phyloP scores from a whole-genome alignment of 2,329 filamentous ascomycete genomes.

The Exophiala spinifera region DNA sequence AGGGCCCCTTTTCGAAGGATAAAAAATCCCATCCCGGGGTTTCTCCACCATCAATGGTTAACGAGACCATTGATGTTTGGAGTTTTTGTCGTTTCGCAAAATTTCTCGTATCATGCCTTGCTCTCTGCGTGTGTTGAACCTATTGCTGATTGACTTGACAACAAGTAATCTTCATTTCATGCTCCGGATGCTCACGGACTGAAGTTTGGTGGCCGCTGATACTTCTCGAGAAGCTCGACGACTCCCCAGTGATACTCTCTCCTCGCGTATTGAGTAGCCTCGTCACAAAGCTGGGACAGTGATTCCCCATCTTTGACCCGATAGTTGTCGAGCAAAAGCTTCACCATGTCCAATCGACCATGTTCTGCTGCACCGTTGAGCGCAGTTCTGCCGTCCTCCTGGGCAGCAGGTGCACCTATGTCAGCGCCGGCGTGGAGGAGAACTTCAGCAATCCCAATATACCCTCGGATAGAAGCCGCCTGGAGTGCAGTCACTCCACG shows the following conservation, averaged over 20 bases:
- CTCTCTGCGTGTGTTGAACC: too few relatives aligned
- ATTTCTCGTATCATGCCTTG: too few relatives aligned
- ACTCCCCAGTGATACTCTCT: slow-evolving; percentile 10
- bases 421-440: slow-evolving; percentile 30
- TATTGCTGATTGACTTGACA: too few relatives aligned
- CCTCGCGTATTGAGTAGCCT: slow-evolving; percentile 5
- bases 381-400: slow-evolving; percentile 30
- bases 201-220: slow-evolving; percentile 2
- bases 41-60: too few relatives aligned
- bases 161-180: too few relatives aligned
- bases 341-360: slow-evolving; percentile 14
- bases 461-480: slow-evolving; percentile 25
- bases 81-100: too few relatives aligned
- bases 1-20: too few relatives aligned
- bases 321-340: slow-evolving; percentile 19
- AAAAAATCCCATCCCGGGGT: too few relatives aligned
- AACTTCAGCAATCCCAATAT: slow-evolving; percentile 22
- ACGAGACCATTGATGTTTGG: too few relatives aligned
- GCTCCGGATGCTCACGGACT: neutral
- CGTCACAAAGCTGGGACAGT: slow-evolving; percentile 2
- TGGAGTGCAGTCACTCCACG: slow-evolving; percentile 31
- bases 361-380: slow-evolving; percentile 34
- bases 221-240: slow-evolving; percentile 8
- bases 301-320: slow-evolving; percentile 8
- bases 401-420: slow-evolving; percentile 25